These are phyloP conservation scores for Aspergillus carlsbadensis DNA, from an alignment of 495 filamentous ascomycete genomes.

Conservation along the genomic window DNA sequence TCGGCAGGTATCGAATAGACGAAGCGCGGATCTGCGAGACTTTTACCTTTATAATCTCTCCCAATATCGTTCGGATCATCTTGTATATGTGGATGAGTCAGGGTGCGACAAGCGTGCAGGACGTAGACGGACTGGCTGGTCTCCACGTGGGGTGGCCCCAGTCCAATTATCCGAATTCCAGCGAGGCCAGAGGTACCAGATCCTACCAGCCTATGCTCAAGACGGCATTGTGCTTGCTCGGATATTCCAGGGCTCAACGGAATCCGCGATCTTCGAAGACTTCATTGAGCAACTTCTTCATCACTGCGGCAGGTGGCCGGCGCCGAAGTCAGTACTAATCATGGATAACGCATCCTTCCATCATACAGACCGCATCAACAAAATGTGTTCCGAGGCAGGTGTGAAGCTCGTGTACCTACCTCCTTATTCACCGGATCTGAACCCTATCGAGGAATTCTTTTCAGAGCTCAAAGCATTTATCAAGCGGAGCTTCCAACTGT, in stretches of 20 bases:
- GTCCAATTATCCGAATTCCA: constrained; percentile 32
- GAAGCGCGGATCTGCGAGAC: constrained; percentile 33
- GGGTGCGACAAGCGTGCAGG: constrained; percentile 30
- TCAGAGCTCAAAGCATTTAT: constrained; percentile 28
- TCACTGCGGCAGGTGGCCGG: constrained; percentile 38
- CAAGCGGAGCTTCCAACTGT: constrained; percentile 8
- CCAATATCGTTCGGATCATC: constrained; percentile 26
- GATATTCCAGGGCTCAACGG: constrained; percentile 38
- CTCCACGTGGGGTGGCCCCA: constrained; percentile 29
- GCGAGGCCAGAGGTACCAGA: constrained; percentile 33
- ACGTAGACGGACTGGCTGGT: constrained; percentile 28
- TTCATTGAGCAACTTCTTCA: constrained; percentile 42
- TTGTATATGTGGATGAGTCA: constrained; percentile 37
- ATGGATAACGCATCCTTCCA: constrained; percentile 50
- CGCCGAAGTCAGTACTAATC: constrained; percentile 40
- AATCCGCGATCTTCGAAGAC: constrained; percentile 38
- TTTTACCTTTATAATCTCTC: constrained; percentile 34
- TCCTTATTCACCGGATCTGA: constrained; percentile 28
- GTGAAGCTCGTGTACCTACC: constrained; percentile 36
- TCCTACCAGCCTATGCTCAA: constrained; percentile 39
- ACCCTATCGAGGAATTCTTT: constrained; percentile 30
- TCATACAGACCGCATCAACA: constrained; percentile 29
- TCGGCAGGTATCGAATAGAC: constrained; percentile 8
- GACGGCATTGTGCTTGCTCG: constrained; percentile 34
- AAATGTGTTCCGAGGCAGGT: constrained; percentile 34